Evolutionary conservation across 1,139 yeast species (phyloP).

Genomic region (Taphrina betulina): DNA sequence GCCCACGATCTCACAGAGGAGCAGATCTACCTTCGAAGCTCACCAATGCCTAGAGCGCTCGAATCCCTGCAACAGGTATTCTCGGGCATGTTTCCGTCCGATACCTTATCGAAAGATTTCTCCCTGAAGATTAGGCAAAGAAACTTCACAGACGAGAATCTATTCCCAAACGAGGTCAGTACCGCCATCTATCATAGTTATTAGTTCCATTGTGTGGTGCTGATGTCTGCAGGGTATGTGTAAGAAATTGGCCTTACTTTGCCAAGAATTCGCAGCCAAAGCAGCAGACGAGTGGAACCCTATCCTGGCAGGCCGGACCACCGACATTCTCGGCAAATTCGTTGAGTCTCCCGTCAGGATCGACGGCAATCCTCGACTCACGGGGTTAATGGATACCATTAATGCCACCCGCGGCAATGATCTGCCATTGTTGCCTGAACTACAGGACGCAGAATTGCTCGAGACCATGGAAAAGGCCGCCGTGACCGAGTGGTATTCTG

Average conservation of each 20-base stretch:
- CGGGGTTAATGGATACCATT: slow-evolving; percentile 39
- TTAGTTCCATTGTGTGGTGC: no score
- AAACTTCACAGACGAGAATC: slow-evolving; percentile 39
- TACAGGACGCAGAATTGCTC: slow-evolving; percentile 34
- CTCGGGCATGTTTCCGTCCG: slow-evolving; percentile 38
- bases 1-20: slow-evolving; percentile 35
- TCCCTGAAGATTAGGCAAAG: slow-evolving; percentile 36
- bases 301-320: slow-evolving; percentile 37
- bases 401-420: slow-evolving; percentile 38
- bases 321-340: slow-evolving; percentile 35
- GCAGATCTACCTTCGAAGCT: slow-evolving; percentile 36
- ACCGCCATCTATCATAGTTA: no score
- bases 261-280: slow-evolving; percentile 37
- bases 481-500: slow-evolving; percentile 40
- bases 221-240: slow-evolving; percentile 31
- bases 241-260: slow-evolving; percentile 36
- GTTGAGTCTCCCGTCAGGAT: slow-evolving; percentile 37
- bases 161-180: slow-evolving; percentile 40
- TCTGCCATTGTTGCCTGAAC: slow-evolving; percentile 36
- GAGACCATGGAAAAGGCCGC: slow-evolving; percentile 36
- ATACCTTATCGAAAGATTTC: slow-evolving; percentile 23
- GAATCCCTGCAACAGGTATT: slow-evolving; percentile 39
- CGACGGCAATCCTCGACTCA: slow-evolving; percentile 39
- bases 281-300: slow-evolving; percentile 40
- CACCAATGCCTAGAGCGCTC: slow-evolving; percentile 38